Evolutionary conservation across 108 stramenopile genomes (phyloP), one percentile per base, ranked within the genome.

Genomic region (Discostella stelligeroides): DNA sequence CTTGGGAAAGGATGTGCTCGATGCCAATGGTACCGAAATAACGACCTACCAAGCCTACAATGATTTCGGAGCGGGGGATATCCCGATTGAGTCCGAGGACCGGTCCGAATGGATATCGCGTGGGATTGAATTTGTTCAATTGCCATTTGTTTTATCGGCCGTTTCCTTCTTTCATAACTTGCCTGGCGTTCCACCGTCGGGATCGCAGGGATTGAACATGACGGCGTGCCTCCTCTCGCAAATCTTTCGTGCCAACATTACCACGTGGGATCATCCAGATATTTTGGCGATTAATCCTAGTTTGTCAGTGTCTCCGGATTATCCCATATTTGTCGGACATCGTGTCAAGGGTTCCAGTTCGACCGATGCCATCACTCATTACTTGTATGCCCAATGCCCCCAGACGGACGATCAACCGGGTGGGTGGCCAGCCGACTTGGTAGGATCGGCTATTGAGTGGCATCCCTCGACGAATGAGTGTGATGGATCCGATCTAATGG

Each of bases 31-130:
- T 28, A 53, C 50, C 23, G 66, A 40, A 4, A 55, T 43, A 23
- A 63, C 60, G 50, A 48, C 71, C 49, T 75, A 50, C 56, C 4
- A 27, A 17, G 54, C 82, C 10, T 70, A 79, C 58, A 83, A 64
- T 45, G 87, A 92, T 64, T 96, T 92, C 62, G 90, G 86, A 4
- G 72, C 85, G 49, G 95, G 95, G 17, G 90, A 96, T 70, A 86
- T 92, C 57, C 95, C 95, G 54, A 48, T 96, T 50, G 24, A 24
- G 11, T 43, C 69, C 0, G 78, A 79, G 17, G 51, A 73, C 47
- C 85, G 74, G 49, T 55, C 68, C 13, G 59, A 62, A 1, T 80
- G 86, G 68, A 54, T 72, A 1, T 47, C 23, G 13, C 58, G 39
- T 14, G 82, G 66, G 23, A 41, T 63, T 30, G 75, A 70, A 29